These are phyloP conservation scores for Coemansia sp. DNA, from an alignment of 192 early-diverging fungal genomes.

Conservation along the genomic window DNA sequence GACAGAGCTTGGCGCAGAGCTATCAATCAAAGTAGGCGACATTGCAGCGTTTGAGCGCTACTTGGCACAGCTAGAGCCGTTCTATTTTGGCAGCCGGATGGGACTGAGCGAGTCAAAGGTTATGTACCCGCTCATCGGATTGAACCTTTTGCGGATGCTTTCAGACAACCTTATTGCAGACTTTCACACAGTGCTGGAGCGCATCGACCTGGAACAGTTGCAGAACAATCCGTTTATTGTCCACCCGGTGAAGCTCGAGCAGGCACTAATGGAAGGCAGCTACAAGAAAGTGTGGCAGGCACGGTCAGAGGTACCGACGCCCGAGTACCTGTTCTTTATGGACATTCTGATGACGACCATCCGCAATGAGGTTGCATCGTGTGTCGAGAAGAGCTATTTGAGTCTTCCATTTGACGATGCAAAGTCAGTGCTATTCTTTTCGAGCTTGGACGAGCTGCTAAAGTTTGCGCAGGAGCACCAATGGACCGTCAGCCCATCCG, in stretches of 20 bases:
- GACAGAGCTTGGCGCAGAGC: constrained; percentile 87
- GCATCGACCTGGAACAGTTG: constrained; percentile 80
- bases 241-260: constrained; percentile 92
- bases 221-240: constrained; percentile 81
- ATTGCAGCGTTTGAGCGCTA: constrained; percentile 96
- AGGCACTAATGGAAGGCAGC: constrained; percentile 96
- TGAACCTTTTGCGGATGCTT: constrained; percentile 90
- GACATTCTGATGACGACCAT: constrained; percentile 94
- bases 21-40: constrained; percentile 82
- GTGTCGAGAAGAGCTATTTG: constrained; percentile 92
- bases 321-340: constrained; percentile 92
- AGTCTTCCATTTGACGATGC: constrained; percentile 84
- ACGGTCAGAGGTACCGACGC: constrained; percentile 81
- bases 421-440: constrained; percentile 89
- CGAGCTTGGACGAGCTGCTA: constrained; percentile 74
- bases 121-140: constrained; percentile 87
- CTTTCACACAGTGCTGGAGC: constrained; percentile 96
- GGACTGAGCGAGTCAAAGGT: constrained; percentile 71
- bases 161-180: constrained; percentile 96
- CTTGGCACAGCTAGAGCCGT: constrained; percentile 86
- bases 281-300: constrained; percentile 97
- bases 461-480: constrained; percentile 84
- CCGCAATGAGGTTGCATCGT: constrained; percentile 93
- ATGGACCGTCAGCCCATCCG: constrained; percentile 80
- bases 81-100: constrained; percentile 70